These are phyloP conservation scores for Penicillium cosmopolitanum DNA, from an alignment of 495 filamentous ascomycete species.

Conservation along the genomic window DNA sequence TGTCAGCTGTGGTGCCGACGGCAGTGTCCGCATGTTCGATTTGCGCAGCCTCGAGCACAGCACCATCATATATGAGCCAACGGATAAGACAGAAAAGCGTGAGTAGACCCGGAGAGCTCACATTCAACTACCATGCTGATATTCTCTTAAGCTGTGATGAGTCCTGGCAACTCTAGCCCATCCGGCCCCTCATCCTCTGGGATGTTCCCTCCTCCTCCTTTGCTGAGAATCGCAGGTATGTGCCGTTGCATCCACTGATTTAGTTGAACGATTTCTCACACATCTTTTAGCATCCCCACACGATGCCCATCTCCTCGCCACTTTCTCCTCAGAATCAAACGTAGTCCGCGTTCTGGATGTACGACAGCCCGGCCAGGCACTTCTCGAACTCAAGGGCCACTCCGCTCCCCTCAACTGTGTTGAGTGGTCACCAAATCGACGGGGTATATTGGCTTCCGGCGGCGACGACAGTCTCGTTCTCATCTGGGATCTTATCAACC, in stretches of 20 bases:
- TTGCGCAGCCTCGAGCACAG: constrained; percentile 95
- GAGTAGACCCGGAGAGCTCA: constrained; percentile 19
- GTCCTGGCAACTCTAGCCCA: constrained; percentile 62
- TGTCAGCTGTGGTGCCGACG: constrained; percentile 95
- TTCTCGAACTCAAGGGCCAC: constrained; percentile 94
- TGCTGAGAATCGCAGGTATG: constrained; percentile 78
- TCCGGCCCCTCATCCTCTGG: constrained; percentile 73
- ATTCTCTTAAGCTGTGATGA: constrained; percentile 36
- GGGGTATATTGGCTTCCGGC: constrained; percentile 88
- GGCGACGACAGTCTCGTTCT: constrained; percentile 90
- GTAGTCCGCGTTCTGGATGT: constrained; percentile 96
- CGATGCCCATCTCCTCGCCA: constrained; percentile 92
- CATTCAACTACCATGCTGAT: constrained; percentile 6
- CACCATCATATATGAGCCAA: constrained; percentile 98
- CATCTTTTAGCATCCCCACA: constrained; percentile 77
- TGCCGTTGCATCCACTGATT: neutral
- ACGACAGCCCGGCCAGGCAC: constrained; percentile 91
- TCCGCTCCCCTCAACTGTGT: constrained; percentile 83
- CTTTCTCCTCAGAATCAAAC: constrained; percentile 91
- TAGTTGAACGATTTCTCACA: neutral
- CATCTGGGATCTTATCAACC: constrained; percentile 89
- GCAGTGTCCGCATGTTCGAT: constrained; percentile 99
- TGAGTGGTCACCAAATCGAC: constrained; percentile 88
- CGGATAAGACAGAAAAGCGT: constrained; percentile 86
- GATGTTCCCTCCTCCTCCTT: constrained; percentile 79